Evolutionary conservation across 192 early-diverging fungal genomes (phyloP), one percentile per base, ranked within the genome.

Genomic region (Umbelopsis sp.): DNA sequence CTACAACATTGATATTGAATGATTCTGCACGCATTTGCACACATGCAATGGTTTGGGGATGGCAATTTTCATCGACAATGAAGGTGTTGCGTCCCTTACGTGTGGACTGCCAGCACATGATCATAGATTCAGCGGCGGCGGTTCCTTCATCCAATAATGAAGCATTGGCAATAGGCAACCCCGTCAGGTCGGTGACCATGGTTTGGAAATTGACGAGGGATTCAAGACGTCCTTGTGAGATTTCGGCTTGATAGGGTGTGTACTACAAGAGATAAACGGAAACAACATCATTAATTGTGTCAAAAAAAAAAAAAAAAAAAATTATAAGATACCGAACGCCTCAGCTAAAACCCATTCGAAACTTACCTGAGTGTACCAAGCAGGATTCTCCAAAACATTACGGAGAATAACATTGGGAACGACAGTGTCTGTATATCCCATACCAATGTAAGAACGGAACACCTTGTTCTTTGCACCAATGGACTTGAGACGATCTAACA

Each of bases 191-290:
- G 29, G 85, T 88, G 70, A 99, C 91, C 87, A 98, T 95, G 4
- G 98, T 99, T 82, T 99, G 98, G 86, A 87, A 99, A 82, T 99
- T 99, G 68, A 99, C 79, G 45, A 99, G 88, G 20, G 95, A 95
- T 83, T 99, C 98, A 4, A 99, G 86, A 62, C 98, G 92, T 44
- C 98, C 98, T 83, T 99, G 98, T 65, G 98, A 89, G 76, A 99
- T 99, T 86, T 99, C 98, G 22, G 98, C 94, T 84, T 99, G 98
- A 82, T 99, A 99, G 52, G 97, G 97, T 44, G 96, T 98, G 83
- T 99, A 99, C 91, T 96, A 73, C 36, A 31, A 41, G 49, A 12
- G 29, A 49, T 10, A 47, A 45, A 20, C 20, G n/a, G 22, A 9
- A 24, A 65, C n/a, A n/a, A n/a, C n/a, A 65, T 34, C 11, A 34